phyloP scores from a whole-genome alignment of 768 basidiomycete genomes.

The Punctularia strigosozonata region DNA sequence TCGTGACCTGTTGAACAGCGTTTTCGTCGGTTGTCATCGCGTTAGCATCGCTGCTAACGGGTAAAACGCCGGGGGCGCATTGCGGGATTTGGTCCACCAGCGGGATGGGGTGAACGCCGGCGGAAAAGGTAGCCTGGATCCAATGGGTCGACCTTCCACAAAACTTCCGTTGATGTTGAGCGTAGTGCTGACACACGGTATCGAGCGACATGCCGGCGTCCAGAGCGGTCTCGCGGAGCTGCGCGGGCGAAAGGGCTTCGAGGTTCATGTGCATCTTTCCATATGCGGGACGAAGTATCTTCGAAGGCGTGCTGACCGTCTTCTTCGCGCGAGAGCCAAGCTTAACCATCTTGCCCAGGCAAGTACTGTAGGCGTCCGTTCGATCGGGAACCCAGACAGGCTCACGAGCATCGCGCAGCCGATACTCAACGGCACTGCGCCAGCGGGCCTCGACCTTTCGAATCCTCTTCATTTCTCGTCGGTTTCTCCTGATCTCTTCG shows the following conservation, averaged over 20 bases:
- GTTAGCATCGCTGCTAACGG: no score
- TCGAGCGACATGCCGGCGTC: conserved; percentile 56
- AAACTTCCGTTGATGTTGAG: conserved; percentile 1
- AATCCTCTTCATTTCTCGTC: conserved; percentile 29
- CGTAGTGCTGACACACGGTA: conserved; percentile 29
- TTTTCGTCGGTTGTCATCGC: no score
- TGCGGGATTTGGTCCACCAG: no score
- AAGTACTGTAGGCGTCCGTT: background rate
- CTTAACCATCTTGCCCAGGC: background rate
- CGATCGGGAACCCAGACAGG: conserved; percentile 44
- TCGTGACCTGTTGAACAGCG: no score
- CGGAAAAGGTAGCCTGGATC: no score
- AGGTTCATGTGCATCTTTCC: conserved; percentile 50
- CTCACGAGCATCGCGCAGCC: conserved; percentile 35
- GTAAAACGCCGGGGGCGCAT: no score
- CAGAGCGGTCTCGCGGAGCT: conserved; percentile 50
- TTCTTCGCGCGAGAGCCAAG: no score
- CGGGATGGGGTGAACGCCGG: no score
- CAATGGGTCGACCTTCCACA: background rate
- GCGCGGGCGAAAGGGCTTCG: conserved; percentile 38
- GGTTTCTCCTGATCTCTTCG: conserved; percentile 29
- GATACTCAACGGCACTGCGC: conserved; percentile 51
- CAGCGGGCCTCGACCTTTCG: conserved; percentile 40
- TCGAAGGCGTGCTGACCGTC: background rate
- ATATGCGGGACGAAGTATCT: background rate